Base-by-base conservation (phyloP, 208 protist species). In the Trypanosoma caninum region DNA sequence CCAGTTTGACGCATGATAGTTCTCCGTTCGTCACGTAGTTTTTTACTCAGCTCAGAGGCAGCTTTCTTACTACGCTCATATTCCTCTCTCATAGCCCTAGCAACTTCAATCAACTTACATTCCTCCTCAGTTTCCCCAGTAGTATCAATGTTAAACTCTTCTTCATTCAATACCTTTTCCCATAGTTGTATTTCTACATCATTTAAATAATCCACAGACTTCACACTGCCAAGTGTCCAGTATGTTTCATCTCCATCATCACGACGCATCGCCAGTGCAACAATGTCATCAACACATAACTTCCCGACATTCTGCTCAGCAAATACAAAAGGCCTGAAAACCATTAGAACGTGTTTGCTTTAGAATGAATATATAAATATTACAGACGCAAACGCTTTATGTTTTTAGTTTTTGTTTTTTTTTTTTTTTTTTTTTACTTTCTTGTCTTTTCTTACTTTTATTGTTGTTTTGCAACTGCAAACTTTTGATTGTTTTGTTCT, bases 201-300 rank as follows among this genome's bases (percentile, higher is more conserved):
- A 18, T 74, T 68, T 55, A 80, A 41, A 74, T 86, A 91, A 42
- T 79, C 79, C 14, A 72, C 78, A 23, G 67, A 79, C 71, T 87
- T 74, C 7, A 94, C 84, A 20, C 57, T 74, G 40, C 87, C 84
- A 18, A 94, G 80, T 2, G 80, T 94, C 84, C 87, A 94, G 59
- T 83, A 79, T 33, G 84, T 50, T 47, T 80, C 78, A 63, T 69
- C 61, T 33, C 78, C 73, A n/a, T 68, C 77, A 55, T 65, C 69
- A 57, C 79, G 41, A 34, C 80, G 70, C n/a, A 75, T 85, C 51
- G 82, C 62, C 14, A 94, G 59, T 35, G 72, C 84, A 28, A 94
- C 78, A 45, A 91, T 76, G 66, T 94, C 80, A 16, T 84, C 87
- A 40, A 87, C 74, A 63, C 77, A 73, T n/a, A 88, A 64, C 48